Evolutionary conservation across 495 filamentous ascomycete species (phyloP).

Genomic region (Parmelia sp.): DNA sequence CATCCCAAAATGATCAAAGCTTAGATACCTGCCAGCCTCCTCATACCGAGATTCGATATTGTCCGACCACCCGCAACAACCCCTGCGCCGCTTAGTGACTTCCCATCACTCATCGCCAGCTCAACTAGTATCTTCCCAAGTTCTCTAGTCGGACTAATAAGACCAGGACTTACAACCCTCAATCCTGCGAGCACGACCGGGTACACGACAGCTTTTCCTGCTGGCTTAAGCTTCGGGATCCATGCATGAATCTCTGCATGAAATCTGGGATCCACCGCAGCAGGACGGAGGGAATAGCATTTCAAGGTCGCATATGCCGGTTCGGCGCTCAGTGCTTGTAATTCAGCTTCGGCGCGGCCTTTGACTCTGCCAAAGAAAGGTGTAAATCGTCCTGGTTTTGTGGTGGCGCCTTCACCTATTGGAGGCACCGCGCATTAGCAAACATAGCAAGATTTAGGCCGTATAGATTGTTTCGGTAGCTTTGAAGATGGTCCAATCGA

Average conservation of each 20-base stretch:
- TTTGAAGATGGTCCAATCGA: neutral
- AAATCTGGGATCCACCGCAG: conserved; percentile 40
- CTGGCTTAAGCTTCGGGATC: conserved; percentile 32
- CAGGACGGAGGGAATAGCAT: conserved; percentile 41
- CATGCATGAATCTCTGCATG: conserved; percentile 47
- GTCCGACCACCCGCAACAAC: conserved; percentile 42
- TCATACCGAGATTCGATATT: conserved; percentile 43
- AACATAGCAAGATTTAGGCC: neutral
- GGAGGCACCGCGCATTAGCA: neutral
- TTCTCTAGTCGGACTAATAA: conserved; percentile 34
- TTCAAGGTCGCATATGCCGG: conserved; percentile 33
- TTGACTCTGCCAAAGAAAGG: conserved; percentile 55
- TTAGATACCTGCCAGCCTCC: conserved; percentile 38
- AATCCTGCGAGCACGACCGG: conserved; percentile 11
- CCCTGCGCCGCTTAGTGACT: conserved; percentile 38
- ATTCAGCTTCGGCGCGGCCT: conserved; percentile 52
- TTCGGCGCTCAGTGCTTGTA: conserved; percentile 42
- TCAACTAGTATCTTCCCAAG: conserved; percentile 45
- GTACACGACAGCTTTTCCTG: conserved; percentile 13
- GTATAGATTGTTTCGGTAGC: neutral
- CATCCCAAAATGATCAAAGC: neutral
- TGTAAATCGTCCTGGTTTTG: conserved; percentile 45
- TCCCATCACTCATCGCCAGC: conserved; percentile 54
- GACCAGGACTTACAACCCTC: conserved; percentile 17
- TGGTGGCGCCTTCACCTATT: conserved; percentile 41